Conservation (phyloP, 2,329 filamentous ascomycete species). For the Cladosporium sp. region DNA sequence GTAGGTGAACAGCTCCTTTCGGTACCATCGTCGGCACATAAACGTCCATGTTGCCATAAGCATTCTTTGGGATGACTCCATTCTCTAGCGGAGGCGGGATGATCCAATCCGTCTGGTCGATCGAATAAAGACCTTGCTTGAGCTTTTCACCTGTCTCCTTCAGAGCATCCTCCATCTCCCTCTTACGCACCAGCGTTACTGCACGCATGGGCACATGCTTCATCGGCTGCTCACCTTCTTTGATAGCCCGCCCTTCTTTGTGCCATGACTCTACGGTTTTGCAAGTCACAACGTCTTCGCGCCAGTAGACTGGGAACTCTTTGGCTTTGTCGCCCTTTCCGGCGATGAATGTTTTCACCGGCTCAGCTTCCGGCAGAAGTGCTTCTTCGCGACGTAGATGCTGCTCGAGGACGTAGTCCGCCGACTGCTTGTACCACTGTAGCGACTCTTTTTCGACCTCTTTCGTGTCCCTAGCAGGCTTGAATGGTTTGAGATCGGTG, state of each 20-base stretch:
- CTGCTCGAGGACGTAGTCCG: slow-evolving; percentile 78
- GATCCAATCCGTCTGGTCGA: slow-evolving; percentile 90
- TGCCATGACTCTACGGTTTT: slow-evolving; percentile 97
- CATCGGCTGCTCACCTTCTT: slow-evolving; percentile 65
- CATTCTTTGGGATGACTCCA: slow-evolving; percentile 87
- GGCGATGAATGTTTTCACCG: slow-evolving; percentile 70
- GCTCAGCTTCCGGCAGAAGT: slow-evolving; percentile 61
- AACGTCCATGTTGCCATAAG: slow-evolving; percentile 93
- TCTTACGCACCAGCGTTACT: slow-evolving; percentile 79
- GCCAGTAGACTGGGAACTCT: slow-evolving; percentile 74
- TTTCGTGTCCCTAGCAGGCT: slow-evolving; percentile 56
- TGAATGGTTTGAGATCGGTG: slow-evolving; percentile 68
- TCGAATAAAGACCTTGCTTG: slow-evolving; percentile 78
- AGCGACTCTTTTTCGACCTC: slow-evolving; percentile 55
- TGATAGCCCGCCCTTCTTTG: slow-evolving; percentile 81
- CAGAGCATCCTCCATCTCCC: slow-evolving; percentile 83
- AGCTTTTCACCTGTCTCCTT: slow-evolving; percentile 76
- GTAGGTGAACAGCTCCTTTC: slow-evolving; percentile 75
- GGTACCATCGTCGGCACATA: slow-evolving; percentile 95
- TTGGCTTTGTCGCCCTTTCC: slow-evolving; percentile 70
- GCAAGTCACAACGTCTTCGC: slow-evolving; percentile 76
- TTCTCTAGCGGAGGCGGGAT: slow-evolving; percentile 78
- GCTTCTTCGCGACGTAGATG: slow-evolving; percentile 93
- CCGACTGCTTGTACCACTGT: slow-evolving; percentile 81
- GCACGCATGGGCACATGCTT: slow-evolving; percentile 88